These are phyloP conservation scores for Mycosarcoma maydis DNA, from an alignment of 1,284 basidiomycete genomes.

Conservation along the genomic window DNA sequence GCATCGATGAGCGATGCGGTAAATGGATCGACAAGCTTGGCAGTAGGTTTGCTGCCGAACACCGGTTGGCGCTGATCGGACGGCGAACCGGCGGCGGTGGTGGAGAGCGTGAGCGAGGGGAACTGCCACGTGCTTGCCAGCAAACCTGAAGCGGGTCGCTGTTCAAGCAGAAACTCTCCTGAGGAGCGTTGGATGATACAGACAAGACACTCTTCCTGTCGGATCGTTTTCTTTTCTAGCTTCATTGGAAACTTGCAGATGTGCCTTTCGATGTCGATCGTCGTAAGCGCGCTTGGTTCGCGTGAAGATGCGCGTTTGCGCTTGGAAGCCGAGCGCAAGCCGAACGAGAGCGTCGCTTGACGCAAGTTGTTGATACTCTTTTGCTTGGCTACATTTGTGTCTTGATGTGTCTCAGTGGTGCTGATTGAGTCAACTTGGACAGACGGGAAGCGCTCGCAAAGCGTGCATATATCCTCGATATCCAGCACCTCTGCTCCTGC, in stretches of 20 bases:
- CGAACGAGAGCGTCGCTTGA: constrained; percentile 38
- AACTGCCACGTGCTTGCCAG: constrained; percentile 64
- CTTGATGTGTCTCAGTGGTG: neutral
- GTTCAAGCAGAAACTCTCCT: constrained; percentile 28
- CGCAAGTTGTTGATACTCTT: constrained; percentile 25
- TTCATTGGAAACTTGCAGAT: constrained; percentile 88
- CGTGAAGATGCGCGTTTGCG: constrained; percentile 3
- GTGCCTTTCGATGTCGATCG: constrained; percentile 30
- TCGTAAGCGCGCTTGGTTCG: neutral
- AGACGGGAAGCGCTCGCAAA: constrained; percentile 55
- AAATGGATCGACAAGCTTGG: constrained; percentile 18
- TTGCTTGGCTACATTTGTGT: neutral
- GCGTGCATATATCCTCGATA: constrained; percentile 58
- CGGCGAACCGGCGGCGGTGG: constrained; percentile 14
- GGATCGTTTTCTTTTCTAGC: constrained; percentile 80
- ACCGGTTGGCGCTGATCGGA: constrained; percentile 1
- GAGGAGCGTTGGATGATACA: constrained; percentile 72
- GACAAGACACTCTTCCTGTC: constrained; percentile 86
- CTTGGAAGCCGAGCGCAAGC: constrained; percentile 4
- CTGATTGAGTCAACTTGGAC: constrained; percentile 19
- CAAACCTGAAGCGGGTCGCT: constrained; percentile 37
- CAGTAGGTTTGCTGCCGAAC: constrained; percentile 2
- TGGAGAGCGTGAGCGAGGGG: constrained; percentile 49
- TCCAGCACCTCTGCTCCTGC: constrained; percentile 17
- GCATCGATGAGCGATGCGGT: constrained; percentile 10